phyloP scores from a whole-genome alignment of 192 early-diverging fungal species.

The Diversispora eburnea region DNA sequence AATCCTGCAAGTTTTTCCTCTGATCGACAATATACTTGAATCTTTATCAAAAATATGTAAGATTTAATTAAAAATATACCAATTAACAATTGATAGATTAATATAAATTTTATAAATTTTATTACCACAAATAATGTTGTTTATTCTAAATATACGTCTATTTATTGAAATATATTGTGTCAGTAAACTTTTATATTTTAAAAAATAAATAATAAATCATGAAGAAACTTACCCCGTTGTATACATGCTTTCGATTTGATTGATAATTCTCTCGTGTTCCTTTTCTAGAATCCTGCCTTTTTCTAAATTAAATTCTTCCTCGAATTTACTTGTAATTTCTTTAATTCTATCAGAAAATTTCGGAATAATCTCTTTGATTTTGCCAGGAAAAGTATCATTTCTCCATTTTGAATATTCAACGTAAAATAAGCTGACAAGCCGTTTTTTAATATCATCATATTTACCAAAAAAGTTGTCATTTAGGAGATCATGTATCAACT shows the following conservation, averaged over 20 bases:
- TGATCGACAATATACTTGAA: too few species aligned
- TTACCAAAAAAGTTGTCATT: neutral
- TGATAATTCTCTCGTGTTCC: neutral
- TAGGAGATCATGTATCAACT: neutral
- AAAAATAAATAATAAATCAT: neutral
- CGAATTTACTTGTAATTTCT: neutral
- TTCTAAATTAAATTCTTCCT: neutral
- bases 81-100: too few species aligned
- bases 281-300: neutral
- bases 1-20: neutral
- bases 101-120: neutral
- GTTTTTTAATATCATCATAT: neutral
- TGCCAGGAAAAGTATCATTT: neutral
- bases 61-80: too few species aligned
- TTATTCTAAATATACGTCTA: neutral
- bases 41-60: too few species aligned
- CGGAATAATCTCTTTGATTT: slow-evolving; percentile 5
- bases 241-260: neutral
- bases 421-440: neutral
- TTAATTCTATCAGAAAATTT: neutral
- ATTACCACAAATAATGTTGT: neutral
- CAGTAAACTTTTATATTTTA: too few species aligned
- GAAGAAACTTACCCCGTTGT: neutral
- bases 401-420: neutral
- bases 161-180: neutral